Base-by-base conservation (phyloP, 192 early-diverging fungal species). In the Mortierella antarctica region DNA sequence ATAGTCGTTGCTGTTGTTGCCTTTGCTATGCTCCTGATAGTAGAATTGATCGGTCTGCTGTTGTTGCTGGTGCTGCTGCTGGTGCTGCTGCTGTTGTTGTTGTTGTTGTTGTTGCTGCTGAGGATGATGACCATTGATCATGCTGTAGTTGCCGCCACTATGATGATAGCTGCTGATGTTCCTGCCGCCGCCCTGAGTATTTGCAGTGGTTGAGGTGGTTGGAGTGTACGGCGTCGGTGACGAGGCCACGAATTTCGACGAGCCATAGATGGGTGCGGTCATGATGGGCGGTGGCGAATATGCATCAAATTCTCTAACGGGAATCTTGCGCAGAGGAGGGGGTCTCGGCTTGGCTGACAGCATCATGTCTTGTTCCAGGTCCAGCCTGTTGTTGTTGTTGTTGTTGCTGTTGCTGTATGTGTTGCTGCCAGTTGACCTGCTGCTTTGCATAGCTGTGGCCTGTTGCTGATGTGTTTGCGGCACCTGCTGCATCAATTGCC, bases 281-380 rank as follows among this genome's bases (percentile, higher is more conserved):
- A 70, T 64, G 55, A 78, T 62, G 13, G 76, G 76, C 49, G 76
- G 69, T 45, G 76, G 69, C 14, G 76, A 71, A 46, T 71, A 79
- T 14, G 68, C 65, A 47, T 71, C 69, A 31, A 79, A 79, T 11
- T 79, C 76, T 12, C 76, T 63, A 41, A 71, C 69, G 41, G 76
- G 58, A 40, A 79, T 79, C 69, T 79, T 79, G 23, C 69, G 56
- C 23, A 79, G 51, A 6, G 76, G 69, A 40, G 76, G 76, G 2
- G 76, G 69, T 51, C 59, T 71, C 44, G 54, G 51, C 47, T 78
- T 78, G 4, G 65, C 50, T 52, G 65, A 66, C 17, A 51, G 52
- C 52, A 65, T 50, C 3, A 3, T 31, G 31, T 31, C 31, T 31
- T 31, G 31, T 31, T 31, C 31, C 31, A 31, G 31, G 31, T 31